Evolutionary conservation across 768 basidiomycete species (phyloP).

Genomic region (Tylopilus plumbeoviolaceoides): DNA sequence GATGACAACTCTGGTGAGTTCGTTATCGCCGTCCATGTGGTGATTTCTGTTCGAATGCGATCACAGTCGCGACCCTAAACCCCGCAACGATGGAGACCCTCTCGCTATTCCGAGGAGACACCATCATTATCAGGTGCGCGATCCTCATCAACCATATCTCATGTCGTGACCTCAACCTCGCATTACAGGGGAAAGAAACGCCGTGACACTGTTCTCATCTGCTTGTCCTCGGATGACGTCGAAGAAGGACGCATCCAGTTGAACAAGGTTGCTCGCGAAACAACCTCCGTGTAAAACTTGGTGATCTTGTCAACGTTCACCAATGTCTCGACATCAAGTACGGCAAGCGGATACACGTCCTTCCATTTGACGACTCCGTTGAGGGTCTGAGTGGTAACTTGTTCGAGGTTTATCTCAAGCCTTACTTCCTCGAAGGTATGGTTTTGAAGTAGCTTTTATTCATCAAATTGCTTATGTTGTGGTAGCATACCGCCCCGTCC

Average conservation of each 20-base stretch:
- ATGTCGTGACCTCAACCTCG: not conserved
- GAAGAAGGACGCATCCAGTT: conserved; percentile 98
- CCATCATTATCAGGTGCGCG: conserved; percentile 82
- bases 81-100: conserved; percentile 95
- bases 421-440: conserved; percentile 95
- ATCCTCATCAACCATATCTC: not conserved
- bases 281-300: conserved; percentile 96
- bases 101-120: conserved; percentile 94
- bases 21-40: not conserved
- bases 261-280: conserved; percentile 99
- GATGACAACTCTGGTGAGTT: conserved; percentile 93
- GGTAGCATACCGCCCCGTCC: conserved; percentile 86
- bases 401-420: conserved; percentile 98
- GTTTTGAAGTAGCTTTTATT: not conserved
- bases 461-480: conserved; percentile 5
- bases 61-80: conserved; percentile 85
- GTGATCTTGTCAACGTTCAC: conserved; percentile 94
- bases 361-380: conserved; percentile 97
- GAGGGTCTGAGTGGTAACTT: conserved; percentile 98
- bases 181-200: conserved; percentile 86
- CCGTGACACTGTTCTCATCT: conserved; percentile 96
- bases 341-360: conserved; percentile 93
- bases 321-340: conserved; percentile 98
- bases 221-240: conserved; percentile 91
- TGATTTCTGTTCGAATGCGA: conserved; percentile 15